Evolutionary conservation across 163 green algal genomes (phyloP).

Genomic region (Scenedesmus sp.): DNA sequence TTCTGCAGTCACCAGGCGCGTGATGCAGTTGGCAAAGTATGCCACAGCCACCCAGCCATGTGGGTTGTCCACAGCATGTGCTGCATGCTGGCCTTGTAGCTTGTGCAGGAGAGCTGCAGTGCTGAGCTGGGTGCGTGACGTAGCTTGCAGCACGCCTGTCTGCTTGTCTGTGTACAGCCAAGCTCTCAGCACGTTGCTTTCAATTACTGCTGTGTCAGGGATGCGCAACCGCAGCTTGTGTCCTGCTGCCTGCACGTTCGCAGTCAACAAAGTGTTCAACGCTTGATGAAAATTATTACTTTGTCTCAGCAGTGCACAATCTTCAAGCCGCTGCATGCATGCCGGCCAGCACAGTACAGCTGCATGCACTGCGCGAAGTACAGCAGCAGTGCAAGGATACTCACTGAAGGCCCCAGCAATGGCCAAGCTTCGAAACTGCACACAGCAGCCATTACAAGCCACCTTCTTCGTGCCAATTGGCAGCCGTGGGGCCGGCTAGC

Average conservation of each 20-base stretch:
- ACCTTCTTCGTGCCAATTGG: not conserved
- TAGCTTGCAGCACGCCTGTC: conserved; percentile 22
- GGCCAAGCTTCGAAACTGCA: not conserved
- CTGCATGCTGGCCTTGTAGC: conserved; percentile 10
- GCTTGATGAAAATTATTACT: not conserved
- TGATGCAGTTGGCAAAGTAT: conserved; percentile 20
- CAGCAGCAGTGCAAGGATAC: not conserved
- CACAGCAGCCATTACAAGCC: not conserved
- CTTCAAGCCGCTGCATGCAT: not conserved
- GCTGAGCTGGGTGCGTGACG: conserved; percentile 14
- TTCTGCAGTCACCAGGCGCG: not conserved
- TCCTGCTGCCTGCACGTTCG: not conserved
- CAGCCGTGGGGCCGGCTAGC: not conserved
- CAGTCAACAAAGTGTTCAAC: not conserved
- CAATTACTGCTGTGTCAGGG: conserved; percentile 33
- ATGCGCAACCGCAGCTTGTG: conserved; percentile 35
- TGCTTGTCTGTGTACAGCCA: conserved; percentile 26
- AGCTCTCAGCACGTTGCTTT: not conserved
- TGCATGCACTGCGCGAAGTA: not conserved
- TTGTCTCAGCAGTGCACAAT: not conserved
- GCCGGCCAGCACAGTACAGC: not conserved
- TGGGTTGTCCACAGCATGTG: not conserved
- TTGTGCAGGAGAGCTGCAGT: conserved; percentile 2
- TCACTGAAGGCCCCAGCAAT: conserved; percentile 20
- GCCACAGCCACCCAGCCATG: conserved; percentile 26